Conservation (phyloP, 139 green algal genomes). For the Volvox reticuliferus region DNA sequence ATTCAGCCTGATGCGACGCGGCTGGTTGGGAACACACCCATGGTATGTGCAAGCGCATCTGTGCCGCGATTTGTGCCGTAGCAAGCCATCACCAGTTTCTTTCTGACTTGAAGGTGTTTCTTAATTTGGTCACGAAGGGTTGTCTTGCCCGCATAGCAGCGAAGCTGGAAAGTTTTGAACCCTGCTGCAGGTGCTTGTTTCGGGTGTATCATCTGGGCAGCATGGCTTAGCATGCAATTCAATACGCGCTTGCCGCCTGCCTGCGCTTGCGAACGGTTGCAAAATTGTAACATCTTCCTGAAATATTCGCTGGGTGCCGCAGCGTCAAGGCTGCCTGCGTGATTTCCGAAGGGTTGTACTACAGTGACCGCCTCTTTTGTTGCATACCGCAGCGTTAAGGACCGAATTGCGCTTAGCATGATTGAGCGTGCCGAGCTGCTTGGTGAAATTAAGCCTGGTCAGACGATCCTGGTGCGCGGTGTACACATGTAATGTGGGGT, state of each 20-base stretch:
- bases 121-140: constrained; percentile 90
- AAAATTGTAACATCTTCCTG: neutral
- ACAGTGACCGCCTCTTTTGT: neutral
- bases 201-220: neutral
- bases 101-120: constrained; percentile 72
- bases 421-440: constrained; percentile 80
- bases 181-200: constrained; percentile 74
- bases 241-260: neutral
- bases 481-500: neutral
- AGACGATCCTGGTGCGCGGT: constrained; percentile 75
- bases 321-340: too few species aligned
- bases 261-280: neutral
- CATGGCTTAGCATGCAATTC: too few species aligned
- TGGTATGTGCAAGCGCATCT: constrained; percentile 63
- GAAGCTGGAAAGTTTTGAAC: constrained; percentile 97
- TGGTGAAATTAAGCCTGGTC: constrained; percentile 85
- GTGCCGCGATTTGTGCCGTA: neutral
- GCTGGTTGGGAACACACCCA: constrained; percentile 83
- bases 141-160: constrained; percentile 84
- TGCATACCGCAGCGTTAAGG: constrained; percentile 82
- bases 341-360: too few species aligned
- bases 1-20: constrained; percentile 67
- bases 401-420: constrained; percentile 89
- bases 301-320: neutral
- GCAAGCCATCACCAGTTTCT: neutral